phyloP scores from a whole-genome alignment of 441 rosid genomes.

The Gossypium aridum region DNA sequence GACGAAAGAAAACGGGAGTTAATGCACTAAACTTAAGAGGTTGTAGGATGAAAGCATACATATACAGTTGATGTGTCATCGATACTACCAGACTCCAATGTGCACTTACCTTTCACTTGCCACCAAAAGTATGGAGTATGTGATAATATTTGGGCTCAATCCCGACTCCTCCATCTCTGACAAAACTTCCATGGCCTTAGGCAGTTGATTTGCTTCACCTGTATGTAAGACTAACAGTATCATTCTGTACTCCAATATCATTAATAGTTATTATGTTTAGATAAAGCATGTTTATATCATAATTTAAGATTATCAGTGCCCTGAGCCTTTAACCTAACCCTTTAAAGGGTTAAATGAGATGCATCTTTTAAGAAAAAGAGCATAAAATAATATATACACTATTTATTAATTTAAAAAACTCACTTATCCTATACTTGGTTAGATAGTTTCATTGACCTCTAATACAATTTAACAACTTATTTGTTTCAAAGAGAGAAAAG shows the following conservation, averaged over 20 bases:
- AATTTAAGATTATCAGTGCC: slow-evolving; percentile 2
- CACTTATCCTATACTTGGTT: neutral
- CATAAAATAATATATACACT: neutral
- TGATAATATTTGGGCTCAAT: slow-evolving; percentile 58
- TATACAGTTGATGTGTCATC: neutral
- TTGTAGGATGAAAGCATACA: slow-evolving; percentile 14
- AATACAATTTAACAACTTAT: neutral
- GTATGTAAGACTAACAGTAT: slow-evolving; percentile 22
- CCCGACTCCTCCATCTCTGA: slow-evolving; percentile 62
- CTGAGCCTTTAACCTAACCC: neutral
- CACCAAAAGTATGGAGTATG: slow-evolving; percentile 75
- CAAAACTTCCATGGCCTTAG: slow-evolving; percentile 65
- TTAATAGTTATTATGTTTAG: neutral
- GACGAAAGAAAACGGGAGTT: slow-evolving; percentile 8
- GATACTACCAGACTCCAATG: slow-evolving; percentile 1
- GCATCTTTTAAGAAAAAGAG: neutral
- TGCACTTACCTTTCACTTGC: slow-evolving; percentile 70
- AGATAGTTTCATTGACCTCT: neutral
- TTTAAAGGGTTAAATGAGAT: neutral
- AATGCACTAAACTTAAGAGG: slow-evolving; percentile 3
- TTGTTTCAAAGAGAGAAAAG: neutral
- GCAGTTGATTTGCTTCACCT: slow-evolving; percentile 86
- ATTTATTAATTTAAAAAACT: neutral
- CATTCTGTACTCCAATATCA: slow-evolving; percentile 16
- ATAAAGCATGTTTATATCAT: neutral